A percentile compares a stretch with the other conserved stretches of the same genome.
Conservation (phyloP, 2,329 filamentous ascomycete genomes). For the Aspergillus novoparasiticus region DNA sequence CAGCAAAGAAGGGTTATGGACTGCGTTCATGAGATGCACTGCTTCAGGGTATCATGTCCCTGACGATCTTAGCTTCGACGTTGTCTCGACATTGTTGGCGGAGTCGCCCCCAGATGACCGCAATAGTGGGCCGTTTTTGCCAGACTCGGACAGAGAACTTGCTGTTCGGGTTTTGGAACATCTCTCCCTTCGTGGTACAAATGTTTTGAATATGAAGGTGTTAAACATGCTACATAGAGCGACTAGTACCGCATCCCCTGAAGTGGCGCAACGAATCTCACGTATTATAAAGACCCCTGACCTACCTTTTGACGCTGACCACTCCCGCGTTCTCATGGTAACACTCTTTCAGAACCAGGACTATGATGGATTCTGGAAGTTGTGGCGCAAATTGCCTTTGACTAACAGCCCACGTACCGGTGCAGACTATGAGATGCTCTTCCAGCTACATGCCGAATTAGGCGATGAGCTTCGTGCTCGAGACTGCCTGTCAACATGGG, state of each 20-base stretch:
- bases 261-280: slow-evolving; percentile 25
- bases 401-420: slow-evolving; percentile 52
- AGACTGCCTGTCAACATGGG: slow-evolving; percentile 54
- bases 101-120: slow-evolving; percentile 18
- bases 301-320: slow-evolving; percentile 30
- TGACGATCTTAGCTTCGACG: slow-evolving; percentile 34
- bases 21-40: slow-evolving; percentile 38
- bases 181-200: slow-evolving; percentile 44
- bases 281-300: slow-evolving; percentile 33
- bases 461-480: slow-evolving; percentile 48
- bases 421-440: slow-evolving; percentile 60
- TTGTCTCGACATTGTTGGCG: slow-evolving; percentile 42
- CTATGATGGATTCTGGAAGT: slow-evolving; percentile 63
- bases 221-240: slow-evolving; percentile 48
- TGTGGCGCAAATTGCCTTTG: slow-evolving; percentile 60
- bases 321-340: slow-evolving; percentile 35
- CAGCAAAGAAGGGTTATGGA: slow-evolving; percentile 34
- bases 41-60: slow-evolving; percentile 38
- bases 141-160: slow-evolving; percentile 33
- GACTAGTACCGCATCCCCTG: slow-evolving; percentile 28
- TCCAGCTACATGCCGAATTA: slow-evolving; percentile 51
- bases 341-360: slow-evolving; percentile 45
- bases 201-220: slow-evolving; percentile 50
- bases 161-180: slow-evolving; percentile 46
- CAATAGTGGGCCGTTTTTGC: slow-evolving; percentile 9